Percentiles rank a stretch among this genome's conserved stretches.
Evolutionary conservation across 768 basidiomycete genomes (phyloP).

Genomic region (Clavulina sp.): DNA sequence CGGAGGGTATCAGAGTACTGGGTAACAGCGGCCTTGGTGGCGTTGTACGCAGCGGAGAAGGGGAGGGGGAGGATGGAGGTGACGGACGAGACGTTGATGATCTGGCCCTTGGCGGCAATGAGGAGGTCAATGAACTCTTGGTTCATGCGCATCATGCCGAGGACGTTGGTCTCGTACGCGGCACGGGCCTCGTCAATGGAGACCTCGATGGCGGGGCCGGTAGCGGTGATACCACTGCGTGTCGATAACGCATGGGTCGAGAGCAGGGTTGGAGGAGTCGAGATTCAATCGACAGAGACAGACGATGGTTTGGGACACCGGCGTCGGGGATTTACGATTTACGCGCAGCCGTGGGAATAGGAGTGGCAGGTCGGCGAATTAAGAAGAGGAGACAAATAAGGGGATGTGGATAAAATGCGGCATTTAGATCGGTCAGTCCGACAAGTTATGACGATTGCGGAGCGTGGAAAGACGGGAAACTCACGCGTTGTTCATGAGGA

Average conservation of each 20-base stretch:
- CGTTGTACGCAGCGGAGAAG: constrained; percentile 14
- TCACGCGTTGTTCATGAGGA: constrained; percentile 1
- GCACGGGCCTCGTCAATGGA: neutral
- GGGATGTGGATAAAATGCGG: neutral
- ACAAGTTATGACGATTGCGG: too few relatives aligned
- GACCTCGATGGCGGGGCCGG: neutral
- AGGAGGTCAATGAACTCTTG: constrained; percentile 19
- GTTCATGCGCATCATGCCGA: constrained; percentile 17
- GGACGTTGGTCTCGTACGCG: neutral
- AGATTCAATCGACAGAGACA: neutral
- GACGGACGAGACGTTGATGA: constrained; percentile 20
- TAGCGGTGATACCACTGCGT: too few relatives aligned
- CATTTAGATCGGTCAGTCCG: neutral
- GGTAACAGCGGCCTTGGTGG: constrained; percentile 21
- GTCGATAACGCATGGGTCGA: too few relatives aligned
- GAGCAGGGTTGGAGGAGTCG: too few relatives aligned
- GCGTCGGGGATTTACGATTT: neutral
- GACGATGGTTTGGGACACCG: neutral
- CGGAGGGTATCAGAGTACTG: constrained; percentile 19
- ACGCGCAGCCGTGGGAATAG: neutral
- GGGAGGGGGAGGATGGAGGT: constrained; percentile 17
- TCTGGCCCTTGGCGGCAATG: constrained; percentile 16
- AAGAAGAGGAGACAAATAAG: neutral
- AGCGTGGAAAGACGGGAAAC: neutral
- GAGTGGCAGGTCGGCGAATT: neutral